These are phyloP conservation scores for Talaromyces sp. DNA, from an alignment of 2,329 filamentous ascomycete genomes.

Conservation along the genomic window DNA sequence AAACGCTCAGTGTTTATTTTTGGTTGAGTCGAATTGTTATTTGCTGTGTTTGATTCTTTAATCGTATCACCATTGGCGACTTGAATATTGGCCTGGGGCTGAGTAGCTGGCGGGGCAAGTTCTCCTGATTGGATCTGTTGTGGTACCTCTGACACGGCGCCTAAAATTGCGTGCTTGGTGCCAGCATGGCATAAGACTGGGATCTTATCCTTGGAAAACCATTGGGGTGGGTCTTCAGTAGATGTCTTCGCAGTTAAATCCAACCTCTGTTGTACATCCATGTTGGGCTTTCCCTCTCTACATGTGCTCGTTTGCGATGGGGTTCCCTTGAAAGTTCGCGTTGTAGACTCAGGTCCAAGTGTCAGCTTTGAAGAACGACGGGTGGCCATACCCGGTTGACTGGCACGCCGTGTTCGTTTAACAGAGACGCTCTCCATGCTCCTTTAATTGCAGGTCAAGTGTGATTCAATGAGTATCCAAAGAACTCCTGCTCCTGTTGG, in stretches of 20 bases:
- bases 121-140: conserved; percentile 1
- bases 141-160: conserved; percentile 6
- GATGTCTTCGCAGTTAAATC: neutral
- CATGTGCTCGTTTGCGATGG: neutral
- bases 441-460: neutral
- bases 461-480: neutral
- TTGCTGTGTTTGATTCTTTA: neutral
- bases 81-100: neutral
- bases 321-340: neutral
- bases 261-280: neutral
- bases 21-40: too few species aligned
- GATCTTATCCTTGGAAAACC: neutral
- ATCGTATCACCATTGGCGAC: neutral
- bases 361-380: neutral
- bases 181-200: neutral
- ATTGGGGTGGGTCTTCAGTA: conserved; percentile 2
- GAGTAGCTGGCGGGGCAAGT: neutral
- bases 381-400: neutral
- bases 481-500: too few species aligned
- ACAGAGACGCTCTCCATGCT: neutral
- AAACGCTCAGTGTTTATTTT: neutral
- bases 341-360: neutral
- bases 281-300: neutral
- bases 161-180: conserved; percentile 16
- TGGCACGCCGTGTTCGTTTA: neutral